Evolutionary conservation across 192 early-diverging fungal genomes (phyloP), one percentile per base, ranked within the genome.

Genomic region (Gamsiella multidivaricata): DNA sequence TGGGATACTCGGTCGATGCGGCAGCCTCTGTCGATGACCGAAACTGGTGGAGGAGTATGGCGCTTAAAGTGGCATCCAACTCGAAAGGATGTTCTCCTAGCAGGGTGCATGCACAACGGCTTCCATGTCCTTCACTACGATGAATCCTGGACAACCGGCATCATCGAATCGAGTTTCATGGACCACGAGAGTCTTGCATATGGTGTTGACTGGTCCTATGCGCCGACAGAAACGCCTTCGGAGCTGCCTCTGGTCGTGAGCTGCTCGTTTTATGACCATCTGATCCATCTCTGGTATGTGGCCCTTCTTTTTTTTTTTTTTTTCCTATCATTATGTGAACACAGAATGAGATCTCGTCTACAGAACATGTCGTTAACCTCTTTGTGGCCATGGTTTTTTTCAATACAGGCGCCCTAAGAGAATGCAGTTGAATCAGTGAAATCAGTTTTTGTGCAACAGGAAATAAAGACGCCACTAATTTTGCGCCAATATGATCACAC

Each of bases 41-140:
- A 85, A 31, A 88, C 91, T 18, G 94, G 90, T 29, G 95, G 97
- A 7, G 97, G 97, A 11, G 93, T 97, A 11, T 99, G 97, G 97
- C 82, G 96, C 25, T 73, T 99, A 37, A 94, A 94, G 82, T 99
- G 96, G 95, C 95, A 98, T 68, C 97, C 97, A 1, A 84, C 80
- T 0, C 79, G 85, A 9, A 69, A 85, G 2, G 72, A 84, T 32
- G 53, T 63, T 18, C 70, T 99, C 32, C 65, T 97, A 17, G 90
- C 94, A 11, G 96, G 92, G 7, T 91, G 89, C 28, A 99, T 99
- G 97, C 92, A 98, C 78, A 89, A 89, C 54, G 97, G 97, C 20
- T 93, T 94, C 58, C 93, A 94, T 80, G 85, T 97, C 9, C 74
- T 95, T 3, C 73, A 91, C 26, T 78, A 90, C 22, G 80, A 83